phyloP scores from a whole-genome alignment of 768 basidiomycete genomes.

The Leucosporidium yakuticum region DNA sequence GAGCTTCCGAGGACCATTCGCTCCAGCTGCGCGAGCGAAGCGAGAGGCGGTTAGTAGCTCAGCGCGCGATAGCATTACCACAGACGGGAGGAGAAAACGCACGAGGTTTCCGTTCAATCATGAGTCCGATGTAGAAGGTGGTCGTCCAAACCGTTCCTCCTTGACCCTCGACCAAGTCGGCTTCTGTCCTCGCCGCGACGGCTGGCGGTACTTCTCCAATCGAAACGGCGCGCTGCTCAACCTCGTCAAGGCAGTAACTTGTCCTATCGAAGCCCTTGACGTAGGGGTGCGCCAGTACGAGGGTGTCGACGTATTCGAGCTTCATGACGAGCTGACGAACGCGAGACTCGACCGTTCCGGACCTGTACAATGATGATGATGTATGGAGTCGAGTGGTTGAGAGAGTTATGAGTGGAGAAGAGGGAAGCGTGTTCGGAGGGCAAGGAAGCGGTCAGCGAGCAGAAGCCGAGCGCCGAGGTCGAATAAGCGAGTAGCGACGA shows the following conservation, averaged over 20 bases:
- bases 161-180: conserved; percentile 58
- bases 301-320: conserved; percentile 87
- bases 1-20: conserved; percentile 69
- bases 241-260: conserved; percentile 72
- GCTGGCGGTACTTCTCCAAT: conserved; percentile 76
- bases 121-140: conserved; percentile 94
- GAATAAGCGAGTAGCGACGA: neutral
- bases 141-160: conserved; percentile 60
- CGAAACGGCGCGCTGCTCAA: conserved; percentile 80
- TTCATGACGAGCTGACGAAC: conserved; percentile 96
- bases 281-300: conserved; percentile 89
- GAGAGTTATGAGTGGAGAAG: neutral
- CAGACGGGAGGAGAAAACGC: no score
- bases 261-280: conserved; percentile 87
- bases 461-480: neutral
- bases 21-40: conserved; percentile 55
- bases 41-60: neutral
- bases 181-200: conserved; percentile 64
- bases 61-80: no score
- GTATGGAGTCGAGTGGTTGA: neutral
- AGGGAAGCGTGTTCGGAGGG: neutral
- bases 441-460: neutral
- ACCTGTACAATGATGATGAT: conserved; percentile 47
- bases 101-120: conserved; percentile 87
- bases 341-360: conserved; percentile 98